A percentile compares a stretch with the other conserved stretches of the same genome.
phyloP scores from a whole-genome alignment of 441 rosid species.

The Pelargonium citronellum region DNA sequence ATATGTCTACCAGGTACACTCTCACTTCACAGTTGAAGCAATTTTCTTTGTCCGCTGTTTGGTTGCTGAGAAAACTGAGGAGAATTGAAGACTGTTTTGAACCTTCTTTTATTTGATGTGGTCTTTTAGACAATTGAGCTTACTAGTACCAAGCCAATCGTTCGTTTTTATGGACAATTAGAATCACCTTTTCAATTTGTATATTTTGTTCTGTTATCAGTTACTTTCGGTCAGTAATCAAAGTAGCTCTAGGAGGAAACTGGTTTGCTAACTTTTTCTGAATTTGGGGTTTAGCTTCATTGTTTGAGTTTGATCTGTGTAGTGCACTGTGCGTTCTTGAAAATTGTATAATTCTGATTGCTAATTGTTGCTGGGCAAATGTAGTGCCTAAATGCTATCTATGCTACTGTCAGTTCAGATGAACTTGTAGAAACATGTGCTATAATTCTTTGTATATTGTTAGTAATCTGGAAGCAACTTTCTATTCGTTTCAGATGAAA shows the following conservation, averaged over 20 bases:
- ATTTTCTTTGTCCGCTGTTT: not conserved
- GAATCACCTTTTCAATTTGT: too few relatives aligned
- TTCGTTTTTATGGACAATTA: too few relatives aligned
- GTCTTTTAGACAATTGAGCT: too few relatives aligned
- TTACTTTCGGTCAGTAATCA: too few relatives aligned
- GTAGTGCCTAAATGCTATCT: not conserved
- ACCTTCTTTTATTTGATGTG: not conserved
- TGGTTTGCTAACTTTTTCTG: too few relatives aligned
- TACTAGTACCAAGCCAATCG: too few relatives aligned
- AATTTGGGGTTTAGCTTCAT: too few relatives aligned
- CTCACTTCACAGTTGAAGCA: not conserved
- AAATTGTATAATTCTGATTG: too few relatives aligned
- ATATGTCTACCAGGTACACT: slow-evolving; percentile 76
- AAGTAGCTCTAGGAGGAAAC: too few relatives aligned
- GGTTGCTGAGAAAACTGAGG: slow-evolving; percentile 15
- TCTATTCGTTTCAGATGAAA: not conserved
- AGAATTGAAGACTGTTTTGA: not conserved
- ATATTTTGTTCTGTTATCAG: too few relatives aligned
- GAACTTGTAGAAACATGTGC: not conserved
- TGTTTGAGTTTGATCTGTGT: too few relatives aligned
- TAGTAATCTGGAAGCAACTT: not conserved
- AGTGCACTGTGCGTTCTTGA: too few relatives aligned
- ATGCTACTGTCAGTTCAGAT: not conserved
- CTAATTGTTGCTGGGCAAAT: not conserved
- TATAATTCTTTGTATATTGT: not conserved